These are phyloP conservation scores for Hypholoma fasciculare DNA, from an alignment of 768 basidiomycete species.

Conservation along the genomic window DNA sequence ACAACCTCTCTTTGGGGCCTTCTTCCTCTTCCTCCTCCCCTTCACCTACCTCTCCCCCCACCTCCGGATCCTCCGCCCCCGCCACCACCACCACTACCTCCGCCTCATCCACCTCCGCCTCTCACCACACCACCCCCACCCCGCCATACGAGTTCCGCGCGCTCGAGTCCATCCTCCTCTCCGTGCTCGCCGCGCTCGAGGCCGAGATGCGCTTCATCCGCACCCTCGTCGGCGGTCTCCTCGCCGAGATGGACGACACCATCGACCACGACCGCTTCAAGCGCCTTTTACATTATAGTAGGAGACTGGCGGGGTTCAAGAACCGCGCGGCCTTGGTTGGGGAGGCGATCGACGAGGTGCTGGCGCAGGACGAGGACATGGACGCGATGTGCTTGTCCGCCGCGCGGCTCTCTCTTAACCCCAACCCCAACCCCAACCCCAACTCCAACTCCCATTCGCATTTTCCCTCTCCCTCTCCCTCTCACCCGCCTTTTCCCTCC, in stretches of 20 bases:
- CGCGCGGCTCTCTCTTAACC: too few relatives aligned
- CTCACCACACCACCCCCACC: not conserved
- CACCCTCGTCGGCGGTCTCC: constrained; percentile 83
- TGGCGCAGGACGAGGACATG: constrained; percentile 93
- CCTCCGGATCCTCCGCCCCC: constrained; percentile 49
- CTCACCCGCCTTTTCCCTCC: too few relatives aligned
- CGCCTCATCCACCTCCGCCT: not conserved
- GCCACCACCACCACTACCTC: constrained; percentile 62
- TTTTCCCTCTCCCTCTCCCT: too few relatives aligned
- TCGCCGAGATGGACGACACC: constrained; percentile 93
- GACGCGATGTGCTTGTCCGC: constrained; percentile 97
- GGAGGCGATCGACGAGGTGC: constrained; percentile 87
- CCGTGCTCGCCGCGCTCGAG: constrained; percentile 89
- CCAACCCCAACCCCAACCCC: too few relatives aligned
- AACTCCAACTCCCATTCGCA: too few relatives aligned
- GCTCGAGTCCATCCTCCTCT: constrained; percentile 89
- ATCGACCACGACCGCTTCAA: constrained; percentile 96
- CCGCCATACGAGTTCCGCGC: constrained; percentile 54
- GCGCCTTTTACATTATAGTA: constrained; percentile 87
- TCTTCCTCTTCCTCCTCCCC: constrained; percentile 43
- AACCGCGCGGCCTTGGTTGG: constrained; percentile 88
- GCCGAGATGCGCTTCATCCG: constrained; percentile 96
- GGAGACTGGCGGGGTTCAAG: constrained; percentile 85
- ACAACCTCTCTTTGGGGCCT: not conserved
- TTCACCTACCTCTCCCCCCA: constrained; percentile 87